These are phyloP conservation scores for Suillus subalutaceus DNA, from an alignment of 768 basidiomycete genomes.

Conservation along the genomic window DNA sequence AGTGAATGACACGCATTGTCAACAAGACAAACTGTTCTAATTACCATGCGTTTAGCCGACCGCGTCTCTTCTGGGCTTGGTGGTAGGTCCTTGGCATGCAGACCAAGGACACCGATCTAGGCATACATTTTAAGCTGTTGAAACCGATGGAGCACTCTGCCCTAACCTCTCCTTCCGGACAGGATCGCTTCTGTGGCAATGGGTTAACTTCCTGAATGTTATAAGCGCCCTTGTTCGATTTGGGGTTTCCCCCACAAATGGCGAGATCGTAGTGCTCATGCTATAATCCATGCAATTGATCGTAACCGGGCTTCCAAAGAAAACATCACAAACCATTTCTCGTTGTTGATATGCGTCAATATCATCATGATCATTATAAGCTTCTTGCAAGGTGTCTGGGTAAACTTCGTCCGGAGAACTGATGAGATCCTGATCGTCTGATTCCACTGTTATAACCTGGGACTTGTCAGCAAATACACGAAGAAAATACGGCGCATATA, in stretches of 20 bases:
- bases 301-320: neutral
- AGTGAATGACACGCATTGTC: neutral
- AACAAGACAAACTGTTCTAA: neutral
- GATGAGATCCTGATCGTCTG: slow-evolving; percentile 1
- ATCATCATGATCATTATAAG: too few relatives aligned
- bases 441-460: neutral
- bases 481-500: slow-evolving; percentile 9
- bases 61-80: neutral
- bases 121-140: neutral
- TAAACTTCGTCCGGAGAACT: neutral
- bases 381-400: neutral
- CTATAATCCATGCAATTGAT: slow-evolving; percentile 1
- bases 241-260: neutral
- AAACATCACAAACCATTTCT: neutral
- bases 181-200: neutral
- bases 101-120: neutral
- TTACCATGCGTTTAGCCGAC: slow-evolving; percentile 25
- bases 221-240: neutral
- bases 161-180: neutral
- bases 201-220: neutral
- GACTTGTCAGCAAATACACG: neutral
- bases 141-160: neutral
- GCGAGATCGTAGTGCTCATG: neutral
- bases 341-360: neutral
- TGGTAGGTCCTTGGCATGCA: neutral